phyloP scores from a whole-genome alignment of 306 rosid genomes.

The Prunus padus region DNA sequence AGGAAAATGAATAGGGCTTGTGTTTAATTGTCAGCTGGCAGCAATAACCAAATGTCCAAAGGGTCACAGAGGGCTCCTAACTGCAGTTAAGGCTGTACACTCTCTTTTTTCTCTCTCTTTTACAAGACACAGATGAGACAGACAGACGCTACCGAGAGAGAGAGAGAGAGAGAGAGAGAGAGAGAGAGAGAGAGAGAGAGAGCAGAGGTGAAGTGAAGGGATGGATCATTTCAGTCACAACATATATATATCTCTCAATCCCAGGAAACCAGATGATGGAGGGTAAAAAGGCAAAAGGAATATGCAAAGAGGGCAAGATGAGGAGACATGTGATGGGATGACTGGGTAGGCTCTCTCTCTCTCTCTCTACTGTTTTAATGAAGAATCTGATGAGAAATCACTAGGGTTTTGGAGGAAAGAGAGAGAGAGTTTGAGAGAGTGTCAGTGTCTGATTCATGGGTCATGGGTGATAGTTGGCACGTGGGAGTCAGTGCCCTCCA shows the following conservation, averaged over 20 bases:
- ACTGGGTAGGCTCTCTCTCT: neutral
- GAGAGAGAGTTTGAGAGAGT: neutral
- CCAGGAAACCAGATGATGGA: constrained; percentile 7
- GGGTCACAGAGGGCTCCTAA: constrained; percentile 28
- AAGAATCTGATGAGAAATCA: constrained; percentile 28
- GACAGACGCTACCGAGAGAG: constrained; percentile 3
- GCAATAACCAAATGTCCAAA: constrained; percentile 8
- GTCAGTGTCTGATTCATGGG: constrained; percentile 21
- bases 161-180: neutral
- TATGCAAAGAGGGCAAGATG: constrained; percentile 13
- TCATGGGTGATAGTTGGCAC: constrained; percentile 24
- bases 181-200: neutral
- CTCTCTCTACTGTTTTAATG: constrained; percentile 23
- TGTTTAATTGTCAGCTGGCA: neutral
- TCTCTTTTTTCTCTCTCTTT: neutral
- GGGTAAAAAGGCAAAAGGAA: constrained; percentile 61
- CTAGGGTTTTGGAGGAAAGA: neutral
- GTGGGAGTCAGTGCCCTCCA: constrained; percentile 53
- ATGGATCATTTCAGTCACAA: constrained; percentile 32
- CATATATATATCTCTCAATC: constrained; percentile 4
- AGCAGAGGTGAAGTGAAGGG: neutral
- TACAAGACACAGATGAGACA: neutral
- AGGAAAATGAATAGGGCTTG: neutral
- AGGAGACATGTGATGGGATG: constrained; percentile 23
- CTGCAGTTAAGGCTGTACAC: constrained; percentile 46